Evolutionary conservation across 2,329 filamentous ascomycete genomes (phyloP).

Genomic region (Talaromyces piceae): DNA sequence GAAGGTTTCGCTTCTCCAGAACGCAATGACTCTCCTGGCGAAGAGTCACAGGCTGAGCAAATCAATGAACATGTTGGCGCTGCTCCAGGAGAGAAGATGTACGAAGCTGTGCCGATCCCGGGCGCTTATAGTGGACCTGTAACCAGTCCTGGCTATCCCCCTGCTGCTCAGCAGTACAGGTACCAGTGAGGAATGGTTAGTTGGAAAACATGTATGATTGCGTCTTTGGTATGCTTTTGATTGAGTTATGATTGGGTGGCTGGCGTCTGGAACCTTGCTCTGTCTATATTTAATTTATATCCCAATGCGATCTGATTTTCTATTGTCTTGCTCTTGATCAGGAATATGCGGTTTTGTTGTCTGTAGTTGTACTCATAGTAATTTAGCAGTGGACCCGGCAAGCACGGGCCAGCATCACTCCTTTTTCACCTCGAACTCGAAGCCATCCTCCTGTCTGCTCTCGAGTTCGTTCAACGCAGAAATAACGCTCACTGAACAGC

Average conservation of each 20-base stretch:
- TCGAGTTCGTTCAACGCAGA: no score
- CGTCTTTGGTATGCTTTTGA: background rate
- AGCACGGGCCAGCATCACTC: background rate
- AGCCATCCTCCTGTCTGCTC: no score
- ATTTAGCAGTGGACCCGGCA: background rate
- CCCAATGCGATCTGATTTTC: background rate
- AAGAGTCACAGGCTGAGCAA: slow-evolving; percentile 31
- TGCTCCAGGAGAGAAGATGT: slow-evolving; percentile 73
- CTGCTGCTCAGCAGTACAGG: background rate
- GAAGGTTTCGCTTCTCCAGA: slow-evolving; percentile 50
- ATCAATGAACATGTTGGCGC: slow-evolving; percentile 59
- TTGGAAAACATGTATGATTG: background rate
- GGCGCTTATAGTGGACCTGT: slow-evolving; percentile 61
- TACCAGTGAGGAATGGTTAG: background rate
- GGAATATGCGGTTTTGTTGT: background rate
- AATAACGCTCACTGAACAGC: no score
- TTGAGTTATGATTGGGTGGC: background rate
- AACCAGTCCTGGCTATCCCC: slow-evolving; percentile 6
- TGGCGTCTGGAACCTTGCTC: background rate
- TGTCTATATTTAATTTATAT: background rate
- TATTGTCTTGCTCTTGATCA: background rate
- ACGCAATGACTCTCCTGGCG: slow-evolving; percentile 23
- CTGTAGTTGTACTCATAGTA: no score
- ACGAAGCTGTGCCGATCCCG: slow-evolving; percentile 81
- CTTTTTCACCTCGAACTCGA: background rate